Conservation (phyloP, 495 filamentous ascomycete genomes). For the Echria macrotheca region DNA sequence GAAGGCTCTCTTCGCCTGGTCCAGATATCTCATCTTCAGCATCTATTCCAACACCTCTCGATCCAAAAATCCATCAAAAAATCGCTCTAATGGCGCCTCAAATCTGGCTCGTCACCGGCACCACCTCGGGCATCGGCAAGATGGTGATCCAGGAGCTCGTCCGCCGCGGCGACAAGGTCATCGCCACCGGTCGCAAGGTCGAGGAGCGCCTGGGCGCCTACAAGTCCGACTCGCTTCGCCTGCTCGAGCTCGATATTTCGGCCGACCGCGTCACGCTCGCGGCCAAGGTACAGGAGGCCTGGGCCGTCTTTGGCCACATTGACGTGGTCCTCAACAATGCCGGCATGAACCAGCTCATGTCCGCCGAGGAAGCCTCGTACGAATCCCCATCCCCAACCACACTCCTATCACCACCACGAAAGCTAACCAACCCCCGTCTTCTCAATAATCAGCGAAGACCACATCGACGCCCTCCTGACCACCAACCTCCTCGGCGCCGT, state of each 20-base stretch:
- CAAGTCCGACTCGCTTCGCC: conserved; percentile 16
- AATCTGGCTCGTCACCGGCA: conserved; percentile 27
- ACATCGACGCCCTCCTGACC: conserved; percentile 38
- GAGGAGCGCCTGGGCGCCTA: conserved; percentile 20
- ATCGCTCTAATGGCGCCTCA: conserved; percentile 21
- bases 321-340: conserved; percentile 32
- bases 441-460: conserved; percentile 33
- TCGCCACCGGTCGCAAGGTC: conserved; percentile 35
- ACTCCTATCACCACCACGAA: no score
- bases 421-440: no score
- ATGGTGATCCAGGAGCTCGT: conserved; percentile 40
- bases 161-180: conserved; percentile 41
- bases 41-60: no score
- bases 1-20: no score
- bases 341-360: conserved; percentile 21
- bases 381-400: no score
- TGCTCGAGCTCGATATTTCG: conserved; percentile 41
- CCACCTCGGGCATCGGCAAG: conserved; percentile 25
- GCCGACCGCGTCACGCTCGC: conserved; percentile 17
- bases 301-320: conserved; percentile 26
- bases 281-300: conserved; percentile 16
- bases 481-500: conserved; percentile 34
- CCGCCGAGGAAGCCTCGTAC: conserved; percentile 22
- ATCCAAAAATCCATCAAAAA: no score
- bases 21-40: no score